phyloP scores from a whole-genome alignment of 768 basidiomycete species.

The Suillus alpinus region DNA sequence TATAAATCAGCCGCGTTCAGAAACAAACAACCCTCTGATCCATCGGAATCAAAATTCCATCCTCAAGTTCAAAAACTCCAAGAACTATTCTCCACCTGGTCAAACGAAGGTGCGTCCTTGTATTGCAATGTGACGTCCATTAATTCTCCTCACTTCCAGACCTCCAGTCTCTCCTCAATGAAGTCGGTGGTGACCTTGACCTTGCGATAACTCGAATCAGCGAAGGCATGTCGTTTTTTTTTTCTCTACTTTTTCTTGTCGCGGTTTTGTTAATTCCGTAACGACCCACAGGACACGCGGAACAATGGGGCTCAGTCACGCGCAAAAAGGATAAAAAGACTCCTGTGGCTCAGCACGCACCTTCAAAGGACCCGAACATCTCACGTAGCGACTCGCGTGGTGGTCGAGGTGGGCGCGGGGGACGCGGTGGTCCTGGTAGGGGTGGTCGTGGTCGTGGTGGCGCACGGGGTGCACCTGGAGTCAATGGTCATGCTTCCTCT shows the following conservation, averaged over 20 bases:
- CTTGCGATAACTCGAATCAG: constrained; percentile 70
- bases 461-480: constrained; percentile 33
- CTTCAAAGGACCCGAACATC: constrained; percentile 44
- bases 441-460: constrained; percentile 41
- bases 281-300: constrained; percentile 54
- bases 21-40: constrained; percentile 16
- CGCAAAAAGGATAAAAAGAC: constrained; percentile 87
- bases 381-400: constrained; percentile 48
- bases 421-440: constrained; percentile 55
- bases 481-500: constrained; percentile 31
- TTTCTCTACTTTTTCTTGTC: not conserved
- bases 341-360: constrained; percentile 35
- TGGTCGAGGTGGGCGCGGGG: constrained; percentile 52
- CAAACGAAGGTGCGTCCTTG: constrained; percentile 55
- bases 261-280: constrained; percentile 1
- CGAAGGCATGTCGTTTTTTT: constrained; percentile 50
- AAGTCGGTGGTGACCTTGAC: constrained; percentile 67
- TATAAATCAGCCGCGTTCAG: constrained; percentile 31
- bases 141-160: constrained; percentile 39
- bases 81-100: constrained; percentile 70
- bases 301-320: constrained; percentile 81
- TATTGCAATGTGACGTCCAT: constrained; percentile 17
- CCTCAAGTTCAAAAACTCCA: constrained; percentile 58
- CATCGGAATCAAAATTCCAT: constrained; percentile 42
- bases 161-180: constrained; percentile 63